Evolutionary conservation across 805 yeast species (phyloP).

Genomic region (Starmerella floris): DNA sequence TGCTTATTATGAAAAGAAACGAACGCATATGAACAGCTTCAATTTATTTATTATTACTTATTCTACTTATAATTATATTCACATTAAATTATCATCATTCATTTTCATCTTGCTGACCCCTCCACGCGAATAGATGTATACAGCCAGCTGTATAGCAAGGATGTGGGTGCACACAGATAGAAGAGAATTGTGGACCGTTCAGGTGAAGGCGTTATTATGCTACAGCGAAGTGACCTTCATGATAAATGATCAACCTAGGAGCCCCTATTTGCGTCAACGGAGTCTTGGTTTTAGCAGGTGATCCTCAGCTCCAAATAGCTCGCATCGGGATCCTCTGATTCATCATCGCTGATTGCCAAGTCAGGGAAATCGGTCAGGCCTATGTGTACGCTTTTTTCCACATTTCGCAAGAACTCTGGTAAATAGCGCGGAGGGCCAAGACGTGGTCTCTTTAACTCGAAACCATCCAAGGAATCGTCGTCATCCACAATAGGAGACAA

Average conservation of each 20-base stretch:
- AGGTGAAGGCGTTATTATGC: no score
- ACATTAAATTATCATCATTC: no score
- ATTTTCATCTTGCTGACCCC: no score
- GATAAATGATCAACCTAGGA: no score
- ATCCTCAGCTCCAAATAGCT: neutral
- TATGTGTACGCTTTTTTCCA: neutral
- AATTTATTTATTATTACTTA: neutral
- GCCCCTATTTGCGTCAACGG: no score
- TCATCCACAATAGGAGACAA: constrained; percentile 1
- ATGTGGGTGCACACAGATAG: no score
- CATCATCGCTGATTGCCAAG: constrained; percentile 1
- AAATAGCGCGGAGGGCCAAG: neutral
- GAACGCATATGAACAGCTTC: no score
- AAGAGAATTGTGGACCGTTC: no score
- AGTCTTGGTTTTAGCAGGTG: neutral
- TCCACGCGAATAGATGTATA: no score
- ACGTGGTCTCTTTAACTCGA: neutral
- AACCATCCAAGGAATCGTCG: constrained; percentile 1
- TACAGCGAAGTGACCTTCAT: no score
- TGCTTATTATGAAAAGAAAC: no score
- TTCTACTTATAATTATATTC: neutral
- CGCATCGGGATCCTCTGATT: neutral
- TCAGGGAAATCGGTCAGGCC: constrained; percentile 9
- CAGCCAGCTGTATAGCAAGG: no score
- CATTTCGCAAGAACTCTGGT: neutral